phyloP scores from a whole-genome alignment of 768 basidiomycete genomes.

The Boletus sensibilis region DNA sequence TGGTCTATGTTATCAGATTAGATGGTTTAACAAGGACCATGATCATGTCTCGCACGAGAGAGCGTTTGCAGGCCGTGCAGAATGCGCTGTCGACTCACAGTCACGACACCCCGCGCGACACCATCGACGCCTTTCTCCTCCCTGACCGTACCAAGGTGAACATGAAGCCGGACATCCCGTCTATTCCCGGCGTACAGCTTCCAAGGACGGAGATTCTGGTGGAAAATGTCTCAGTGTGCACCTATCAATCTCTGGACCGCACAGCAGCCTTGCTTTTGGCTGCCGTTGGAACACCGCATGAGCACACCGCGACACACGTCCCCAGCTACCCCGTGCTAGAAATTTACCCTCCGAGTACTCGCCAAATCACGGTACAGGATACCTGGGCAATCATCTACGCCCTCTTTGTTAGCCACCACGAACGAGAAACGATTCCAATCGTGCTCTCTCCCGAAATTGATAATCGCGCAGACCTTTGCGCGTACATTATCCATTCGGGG shows the following conservation, averaged over 20 bases:
- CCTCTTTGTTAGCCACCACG: constrained; percentile 39
- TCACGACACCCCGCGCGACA: neutral
- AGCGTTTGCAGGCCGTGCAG: constrained; percentile 16
- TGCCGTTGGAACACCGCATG: constrained; percentile 21
- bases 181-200: neutral
- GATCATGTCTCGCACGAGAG: constrained; percentile 3
- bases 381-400: constrained; percentile 44
- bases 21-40: neutral
- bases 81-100: neutral
- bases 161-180: neutral
- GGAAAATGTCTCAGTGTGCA: constrained; percentile 10
- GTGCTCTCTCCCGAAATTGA: constrained; percentile 28
- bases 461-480: constrained; percentile 33
- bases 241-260: constrained; percentile 11
- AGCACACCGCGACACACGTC: constrained; percentile 18
- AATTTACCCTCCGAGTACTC: constrained; percentile 2
- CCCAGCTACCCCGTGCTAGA: constrained; percentile 21
- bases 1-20: constrained; percentile 7
- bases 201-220: constrained; percentile 2
- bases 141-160: constrained; percentile 18
- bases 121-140: constrained; percentile 7
- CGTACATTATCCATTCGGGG: constrained; percentile 41
- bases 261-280: constrained; percentile 15
- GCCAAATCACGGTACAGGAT: constrained; percentile 29
- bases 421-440: constrained; percentile 43